phyloP scores from a whole-genome alignment of 2,329 filamentous ascomycete genomes.

The Xylaria sp. region DNA sequence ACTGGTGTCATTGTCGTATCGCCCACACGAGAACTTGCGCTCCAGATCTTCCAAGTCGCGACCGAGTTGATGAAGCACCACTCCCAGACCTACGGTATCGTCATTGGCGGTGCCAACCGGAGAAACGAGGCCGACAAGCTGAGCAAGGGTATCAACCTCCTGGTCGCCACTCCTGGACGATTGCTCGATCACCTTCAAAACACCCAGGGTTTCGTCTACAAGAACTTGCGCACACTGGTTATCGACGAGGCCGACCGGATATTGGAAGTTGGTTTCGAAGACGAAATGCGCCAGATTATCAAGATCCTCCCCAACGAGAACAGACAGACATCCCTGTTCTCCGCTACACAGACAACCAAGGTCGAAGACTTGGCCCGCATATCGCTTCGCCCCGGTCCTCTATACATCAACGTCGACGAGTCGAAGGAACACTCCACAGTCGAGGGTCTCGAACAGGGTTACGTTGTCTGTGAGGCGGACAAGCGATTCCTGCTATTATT shows the following conservation, averaged over 20 bases:
- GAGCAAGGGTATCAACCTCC: conserved; percentile 84
- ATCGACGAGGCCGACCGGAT: conserved; percentile 98
- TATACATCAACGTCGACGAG: conserved; percentile 97
- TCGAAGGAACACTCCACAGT: conserved; percentile 86
- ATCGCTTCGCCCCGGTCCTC: conserved; percentile 79
- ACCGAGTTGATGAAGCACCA: conserved; percentile 85
- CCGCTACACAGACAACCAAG: conserved; percentile 95
- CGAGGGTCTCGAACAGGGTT: conserved; percentile 90
- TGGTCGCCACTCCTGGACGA: conserved; percentile 90
- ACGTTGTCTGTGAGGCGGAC: conserved; percentile 88
- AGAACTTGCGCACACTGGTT: conserved; percentile 68
- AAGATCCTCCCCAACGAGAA: conserved; percentile 85
- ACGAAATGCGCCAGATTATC: conserved; percentile 95
- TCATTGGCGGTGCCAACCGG: conserved; percentile 90
- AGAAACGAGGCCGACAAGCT: conserved; percentile 92
- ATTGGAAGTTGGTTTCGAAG: conserved; percentile 94
- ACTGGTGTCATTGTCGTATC: conserved; percentile 90
- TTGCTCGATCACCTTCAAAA: conserved; percentile 92
- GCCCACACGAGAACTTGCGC: conserved; percentile 85
- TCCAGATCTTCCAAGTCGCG: conserved; percentile 95
- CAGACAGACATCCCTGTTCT: conserved; percentile 96
- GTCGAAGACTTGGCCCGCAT: conserved; percentile 95
- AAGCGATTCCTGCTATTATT: conserved; percentile 87
- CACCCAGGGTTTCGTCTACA: conserved; percentile 68
- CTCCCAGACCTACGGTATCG: conserved; percentile 90